Percentiles rank a stretch among this genome's conserved stretches.
Evolutionary conservation across 1,284 basidiomycete species (phyloP).

Genomic region (Tetrapyrgos nigripes): DNA sequence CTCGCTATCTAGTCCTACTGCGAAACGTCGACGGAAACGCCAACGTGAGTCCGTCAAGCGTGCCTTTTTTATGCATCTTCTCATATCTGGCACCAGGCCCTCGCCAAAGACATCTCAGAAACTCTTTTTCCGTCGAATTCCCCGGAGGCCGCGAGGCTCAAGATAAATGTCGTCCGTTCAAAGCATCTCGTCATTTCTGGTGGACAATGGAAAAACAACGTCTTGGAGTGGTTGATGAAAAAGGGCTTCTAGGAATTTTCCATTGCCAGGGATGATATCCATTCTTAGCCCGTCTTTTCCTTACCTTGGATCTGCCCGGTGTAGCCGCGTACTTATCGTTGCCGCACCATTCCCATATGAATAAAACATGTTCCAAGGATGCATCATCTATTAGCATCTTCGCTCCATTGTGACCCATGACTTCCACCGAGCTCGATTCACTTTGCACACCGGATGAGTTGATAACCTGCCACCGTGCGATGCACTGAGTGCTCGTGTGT

Average conservation of each 20-base stretch:
- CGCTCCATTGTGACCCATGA: constrained; percentile 10
- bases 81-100: constrained; percentile 43
- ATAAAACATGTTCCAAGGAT: neutral
- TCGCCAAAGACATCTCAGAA: constrained; percentile 55
- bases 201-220: constrained; percentile 62
- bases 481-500: constrained; percentile 2
- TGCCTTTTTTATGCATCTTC: constrained; percentile 4
- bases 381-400: neutral
- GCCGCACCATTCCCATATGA: constrained; percentile 10
- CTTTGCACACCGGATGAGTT: neutral
- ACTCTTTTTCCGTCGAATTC: constrained; percentile 54
- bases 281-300: neutral
- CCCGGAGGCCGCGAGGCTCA: constrained; percentile 51
- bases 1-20: constrained; percentile 53
- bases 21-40: constrained; percentile 50
- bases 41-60: constrained; percentile 34
- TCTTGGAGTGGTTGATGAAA: constrained; percentile 61
- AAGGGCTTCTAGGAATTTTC: constrained; percentile 57
- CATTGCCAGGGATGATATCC: constrained; percentile 2
- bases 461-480: constrained; percentile 13
- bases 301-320: neutral
- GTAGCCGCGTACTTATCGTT: neutral
- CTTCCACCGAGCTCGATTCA: constrained; percentile 1
- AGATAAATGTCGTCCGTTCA: constrained; percentile 49
- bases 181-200: constrained; percentile 63